Percentiles rank a stretch among this genome's conserved stretches.
Conservation (phyloP, 164 flowering plant species). For the Vitis rotundifolia region DNA sequence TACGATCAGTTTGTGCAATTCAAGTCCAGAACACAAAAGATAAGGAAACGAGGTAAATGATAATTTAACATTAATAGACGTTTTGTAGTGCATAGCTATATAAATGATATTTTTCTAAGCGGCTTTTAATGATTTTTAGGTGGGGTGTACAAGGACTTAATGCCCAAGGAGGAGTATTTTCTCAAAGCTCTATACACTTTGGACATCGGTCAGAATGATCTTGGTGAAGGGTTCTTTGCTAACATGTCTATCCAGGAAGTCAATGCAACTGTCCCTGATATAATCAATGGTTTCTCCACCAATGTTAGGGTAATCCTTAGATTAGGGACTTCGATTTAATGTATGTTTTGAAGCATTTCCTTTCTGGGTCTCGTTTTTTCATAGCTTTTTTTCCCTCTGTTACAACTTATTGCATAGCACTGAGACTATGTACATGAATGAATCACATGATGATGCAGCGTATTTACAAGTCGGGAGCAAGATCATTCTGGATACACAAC, state of each 20-base stretch:
- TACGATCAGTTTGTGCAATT: conserved; percentile 16
- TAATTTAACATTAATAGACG: background rate
- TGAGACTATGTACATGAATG: background rate
- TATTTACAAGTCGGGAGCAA: conserved; percentile 33
- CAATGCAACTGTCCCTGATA: conserved; percentile 18
- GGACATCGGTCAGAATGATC: conserved; percentile 39
- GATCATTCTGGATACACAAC: conserved; percentile 54
- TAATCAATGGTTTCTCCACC: conserved; percentile 10
- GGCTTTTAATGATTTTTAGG: conserved; percentile 2
- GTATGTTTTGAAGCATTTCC: too few species aligned
- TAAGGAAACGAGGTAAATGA: conserved; percentile 15
- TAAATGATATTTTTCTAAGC: too few species aligned
- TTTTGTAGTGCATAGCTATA: too few species aligned
- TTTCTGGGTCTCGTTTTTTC: too few species aligned
- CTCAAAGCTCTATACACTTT: conserved; percentile 24
- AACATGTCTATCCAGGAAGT: conserved; percentile 15
- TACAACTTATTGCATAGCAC: too few species aligned
- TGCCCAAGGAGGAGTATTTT: conserved; percentile 27
- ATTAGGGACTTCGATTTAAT: too few species aligned
- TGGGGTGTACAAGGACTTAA: conserved; percentile 6
- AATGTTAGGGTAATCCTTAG: conserved; percentile 20
- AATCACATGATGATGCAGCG: conserved; percentile 17
- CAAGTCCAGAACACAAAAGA: conserved; percentile 7
- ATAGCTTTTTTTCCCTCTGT: too few species aligned
- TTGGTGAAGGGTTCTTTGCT: conserved; percentile 7